Evolutionary conservation across 108 stramenopile genomes (phyloP).

Genomic region (Nannochloropsis oceanica): DNA sequence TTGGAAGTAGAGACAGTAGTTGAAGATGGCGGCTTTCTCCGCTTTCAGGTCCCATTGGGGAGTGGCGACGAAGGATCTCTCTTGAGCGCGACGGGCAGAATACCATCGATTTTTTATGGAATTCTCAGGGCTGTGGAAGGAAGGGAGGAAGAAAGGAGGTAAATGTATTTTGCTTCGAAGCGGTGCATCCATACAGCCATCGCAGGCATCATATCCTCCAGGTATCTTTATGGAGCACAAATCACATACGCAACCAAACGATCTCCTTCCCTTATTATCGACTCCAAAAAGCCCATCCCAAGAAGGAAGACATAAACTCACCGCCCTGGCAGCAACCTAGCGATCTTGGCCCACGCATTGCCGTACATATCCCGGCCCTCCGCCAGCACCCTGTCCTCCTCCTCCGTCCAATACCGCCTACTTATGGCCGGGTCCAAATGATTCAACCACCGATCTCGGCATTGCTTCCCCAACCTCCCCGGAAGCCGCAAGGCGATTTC

Average conservation of each 20-base stretch:
- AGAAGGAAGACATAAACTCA: neutral
- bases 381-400: constrained; percentile 67
- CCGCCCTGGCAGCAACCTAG: constrained; percentile 30
- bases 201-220: neutral
- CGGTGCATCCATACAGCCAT: neutral
- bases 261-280: too few species aligned
- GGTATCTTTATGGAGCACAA: neutral
- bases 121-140: neutral
- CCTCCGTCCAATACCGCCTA: constrained; percentile 75
- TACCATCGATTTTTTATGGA: neutral
- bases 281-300: neutral
- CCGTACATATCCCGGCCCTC: constrained; percentile 57
- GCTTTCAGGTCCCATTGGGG: neutral
- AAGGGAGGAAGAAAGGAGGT: too few species aligned
- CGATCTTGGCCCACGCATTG: constrained; percentile 49
- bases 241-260: too few species aligned
- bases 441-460: constrained; percentile 97
- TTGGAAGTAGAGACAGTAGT: neutral
- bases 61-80: neutral
- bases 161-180: too few species aligned
- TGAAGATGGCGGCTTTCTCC: neutral
- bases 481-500: constrained; percentile 72
- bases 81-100: neutral
- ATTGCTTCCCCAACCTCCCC: constrained; percentile 91
- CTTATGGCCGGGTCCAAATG: constrained; percentile 89